These are phyloP conservation scores for Carex myosuroides DNA, from an alignment of 176 grass and related monocot species.

Conservation along the genomic window DNA sequence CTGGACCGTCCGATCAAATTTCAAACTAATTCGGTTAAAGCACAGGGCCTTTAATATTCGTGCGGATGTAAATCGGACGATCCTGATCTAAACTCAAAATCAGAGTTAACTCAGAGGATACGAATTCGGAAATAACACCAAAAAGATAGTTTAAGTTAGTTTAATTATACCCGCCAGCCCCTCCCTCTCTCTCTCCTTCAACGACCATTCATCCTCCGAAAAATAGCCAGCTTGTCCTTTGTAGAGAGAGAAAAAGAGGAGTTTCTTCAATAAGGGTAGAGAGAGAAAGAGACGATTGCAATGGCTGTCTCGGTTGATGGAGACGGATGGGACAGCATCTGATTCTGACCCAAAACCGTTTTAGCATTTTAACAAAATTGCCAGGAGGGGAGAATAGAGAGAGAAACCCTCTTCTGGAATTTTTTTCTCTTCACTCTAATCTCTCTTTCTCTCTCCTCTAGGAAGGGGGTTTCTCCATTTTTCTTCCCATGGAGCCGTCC, in stretches of 20 bases:
- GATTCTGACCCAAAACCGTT: constrained; percentile 20
- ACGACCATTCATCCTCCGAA: constrained; percentile 8
- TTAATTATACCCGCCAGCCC: neutral
- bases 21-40: too few species aligned
- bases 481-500: constrained; percentile 22
- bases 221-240: constrained; percentile 23
- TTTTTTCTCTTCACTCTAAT: neutral
- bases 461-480: neutral
- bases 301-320: constrained; percentile 8
- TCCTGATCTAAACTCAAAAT: too few species aligned
- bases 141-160: neutral
- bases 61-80: too few species aligned
- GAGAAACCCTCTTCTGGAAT: neutral
- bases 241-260: neutral
- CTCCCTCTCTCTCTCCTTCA: neutral
- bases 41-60: too few species aligned
- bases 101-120: too few species aligned
- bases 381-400: neutral
- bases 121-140: neutral
- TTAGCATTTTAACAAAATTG: constrained; percentile 15
- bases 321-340: constrained; percentile 7
- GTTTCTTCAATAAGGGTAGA: constrained; percentile 2
- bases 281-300: constrained; percentile 5
- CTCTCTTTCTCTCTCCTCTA: constrained; percentile 14
- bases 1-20: too few species aligned